Percentiles rank a stretch among this genome's conserved stretches.
Evolutionary conservation across 805 yeast species (phyloP).

Genomic region (Clavispora phyllophila): DNA sequence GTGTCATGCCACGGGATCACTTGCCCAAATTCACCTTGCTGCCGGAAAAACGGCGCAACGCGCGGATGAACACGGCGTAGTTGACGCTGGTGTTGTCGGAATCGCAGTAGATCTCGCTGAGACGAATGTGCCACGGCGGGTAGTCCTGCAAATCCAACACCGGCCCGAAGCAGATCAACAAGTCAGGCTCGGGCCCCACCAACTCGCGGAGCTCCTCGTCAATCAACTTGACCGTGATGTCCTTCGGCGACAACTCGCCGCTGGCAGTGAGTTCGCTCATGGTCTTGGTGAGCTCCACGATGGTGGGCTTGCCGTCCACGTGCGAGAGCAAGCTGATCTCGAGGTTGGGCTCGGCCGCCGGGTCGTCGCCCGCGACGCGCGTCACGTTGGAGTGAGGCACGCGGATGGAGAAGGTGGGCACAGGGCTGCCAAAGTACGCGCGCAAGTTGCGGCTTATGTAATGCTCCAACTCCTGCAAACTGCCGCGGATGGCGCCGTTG

Average conservation of each 20-base stretch:
- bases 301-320: conserved; percentile 84
- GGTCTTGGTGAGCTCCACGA: conserved; percentile 82
- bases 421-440: conserved; percentile 67
- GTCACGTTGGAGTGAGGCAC: conserved; percentile 63
- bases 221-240: conserved; percentile 69
- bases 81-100: conserved; percentile 76
- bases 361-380: conserved; percentile 24
- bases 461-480: conserved; percentile 47
- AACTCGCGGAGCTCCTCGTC: conserved; percentile 69
- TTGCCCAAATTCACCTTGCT: conserved; percentile 90
- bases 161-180: conserved; percentile 82
- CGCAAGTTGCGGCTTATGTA: conserved; percentile 56
- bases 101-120: conserved; percentile 88
- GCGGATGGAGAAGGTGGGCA: conserved; percentile 58
- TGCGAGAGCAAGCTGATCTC: conserved; percentile 63
- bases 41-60: conserved; percentile 66
- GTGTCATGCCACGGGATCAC: conserved; percentile 23
- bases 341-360: conserved; percentile 38
- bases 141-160: conserved; percentile 83
- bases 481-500: conserved; percentile 50
- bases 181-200: conserved; percentile 91
- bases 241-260: conserved; percentile 55
- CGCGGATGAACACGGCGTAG: conserved; percentile 79
- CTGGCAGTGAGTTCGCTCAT: conserved; percentile 69
- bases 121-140: conserved; percentile 96